These are phyloP conservation scores for Starmerella powellii DNA, from an alignment of 805 yeast genomes.

Conservation along the genomic window DNA sequence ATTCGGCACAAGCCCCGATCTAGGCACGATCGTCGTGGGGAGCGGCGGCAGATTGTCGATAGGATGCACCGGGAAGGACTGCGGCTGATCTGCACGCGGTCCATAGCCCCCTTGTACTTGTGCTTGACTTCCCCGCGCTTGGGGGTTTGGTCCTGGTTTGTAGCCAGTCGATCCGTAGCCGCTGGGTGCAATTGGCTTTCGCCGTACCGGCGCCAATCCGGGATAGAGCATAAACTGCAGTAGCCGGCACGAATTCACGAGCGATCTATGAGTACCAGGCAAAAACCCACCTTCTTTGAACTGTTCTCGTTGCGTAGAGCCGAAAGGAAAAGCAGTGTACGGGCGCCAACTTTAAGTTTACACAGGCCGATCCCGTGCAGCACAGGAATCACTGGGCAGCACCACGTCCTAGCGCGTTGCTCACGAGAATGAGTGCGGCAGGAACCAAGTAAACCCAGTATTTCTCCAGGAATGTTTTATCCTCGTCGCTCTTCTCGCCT, in stretches of 20 bases:
- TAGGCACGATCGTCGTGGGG: not conserved
- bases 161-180: no score
- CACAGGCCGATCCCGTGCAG: no score
- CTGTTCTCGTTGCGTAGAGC: no score
- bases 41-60: not conserved
- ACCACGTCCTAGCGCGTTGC: conserved; percentile 1
- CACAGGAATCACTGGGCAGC: no score
- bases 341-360: no score
- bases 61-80: not conserved
- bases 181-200: not conserved
- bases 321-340: no score
- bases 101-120: no score
- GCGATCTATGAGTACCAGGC: not conserved
- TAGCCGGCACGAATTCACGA: not conserved
- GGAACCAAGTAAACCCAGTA: conserved; percentile 19
- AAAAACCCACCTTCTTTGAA: no score
- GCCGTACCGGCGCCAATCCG: conserved; percentile 1
- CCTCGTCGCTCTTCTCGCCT: conserved; percentile 25
- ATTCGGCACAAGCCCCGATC: not conserved
- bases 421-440: conserved; percentile 4
- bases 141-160: no score
- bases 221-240: conserved; percentile 2
- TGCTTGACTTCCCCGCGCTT: no score
- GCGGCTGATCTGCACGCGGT: not conserved
- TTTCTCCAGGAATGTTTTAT: conserved; percentile 14